A percentile compares a stretch with the other conserved stretches of the same genome.
phyloP scores from a whole-genome alignment of 2,329 filamentous ascomycete species.

The Cladosporium sp. region DNA sequence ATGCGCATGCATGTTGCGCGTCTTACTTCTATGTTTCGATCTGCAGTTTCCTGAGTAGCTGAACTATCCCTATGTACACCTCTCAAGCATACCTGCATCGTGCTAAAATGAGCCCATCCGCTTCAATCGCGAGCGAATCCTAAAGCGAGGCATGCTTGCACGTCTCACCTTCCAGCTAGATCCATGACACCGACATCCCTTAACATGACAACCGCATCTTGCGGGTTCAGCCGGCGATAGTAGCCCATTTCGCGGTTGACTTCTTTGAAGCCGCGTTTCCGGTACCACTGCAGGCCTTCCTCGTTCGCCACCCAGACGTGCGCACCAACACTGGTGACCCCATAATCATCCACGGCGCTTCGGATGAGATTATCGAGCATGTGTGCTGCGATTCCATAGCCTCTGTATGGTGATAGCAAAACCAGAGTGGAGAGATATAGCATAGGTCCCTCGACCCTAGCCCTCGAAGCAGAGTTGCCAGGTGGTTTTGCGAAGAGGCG shows the following conservation, averaged over 20 bases:
- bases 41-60: no score
- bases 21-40: no score
- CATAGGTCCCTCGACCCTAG: conserved; percentile 25
- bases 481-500: conserved; percentile 35
- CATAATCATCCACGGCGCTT: conserved; percentile 43
- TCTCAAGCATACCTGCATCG: no score
- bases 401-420: conserved; percentile 57
- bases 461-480: neutral
- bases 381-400: conserved; percentile 53
- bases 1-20: neutral
- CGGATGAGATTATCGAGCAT: conserved; percentile 41
- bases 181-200: conserved; percentile 36
- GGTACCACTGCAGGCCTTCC: conserved; percentile 59
- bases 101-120: neutral
- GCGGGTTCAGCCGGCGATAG: conserved; percentile 56
- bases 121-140: neutral
- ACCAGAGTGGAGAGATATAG: conserved; percentile 61
- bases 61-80: no score
- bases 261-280: conserved; percentile 53
- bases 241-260: conserved; percentile 52
- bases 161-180: conserved; percentile 5
- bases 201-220: conserved; percentile 50
- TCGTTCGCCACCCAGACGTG: conserved; percentile 63
- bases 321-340: conserved; percentile 51
- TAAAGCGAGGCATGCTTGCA: neutral